Evolutionary conservation across 805 yeast genomes (phyloP), one percentile per base, ranked within the genome.

Genomic region (Wickerhamiella lipophila): DNA sequence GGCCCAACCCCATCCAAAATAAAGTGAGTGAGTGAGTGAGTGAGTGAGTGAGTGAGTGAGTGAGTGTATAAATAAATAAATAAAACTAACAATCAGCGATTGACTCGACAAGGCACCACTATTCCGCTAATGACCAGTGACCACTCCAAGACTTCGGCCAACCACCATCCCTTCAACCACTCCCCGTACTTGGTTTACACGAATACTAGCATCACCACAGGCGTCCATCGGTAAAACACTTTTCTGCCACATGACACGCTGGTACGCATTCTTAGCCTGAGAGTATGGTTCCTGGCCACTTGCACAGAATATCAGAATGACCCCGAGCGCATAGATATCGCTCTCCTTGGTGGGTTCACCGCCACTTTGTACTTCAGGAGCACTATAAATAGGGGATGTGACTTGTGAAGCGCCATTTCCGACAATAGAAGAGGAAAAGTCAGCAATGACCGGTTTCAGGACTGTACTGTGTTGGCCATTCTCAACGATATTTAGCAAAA

Each of bases 261-360:
- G 65, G 21, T 63, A 58, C 40, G 58, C 52, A 47, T 56, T 59
- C 52, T 59, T 63, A 16, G 59, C 60, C 12, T 55, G 55, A 6
- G 57, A 57, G 51, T 72, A 75, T 1, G 79, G 78, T 50, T 65
- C 64, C 15, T 58, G 56, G 1, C 77, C 77, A 8, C 70, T 68
- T 0, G 72, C 74, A 9, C 73, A 70, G 46, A 66, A 64, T 29
- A 75, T 55, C 8, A 75, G 55, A 8, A 72, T 64, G 39, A 74
- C 55, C 0, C 78, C 79, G 3, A 66, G 66, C 12, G 77, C 68
- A 54, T 64, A 75, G 8, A 70, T 52, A 50, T 75, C 79, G 2
- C 75, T 65, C n/a, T 52, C 58, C 57, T 51, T 64, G 12, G 56
- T 54, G 47, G 71, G 74, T 7, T 51, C 40, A 0, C 47, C 18